Conservation (phyloP, 2,329 filamentous ascomycete species). For the Drechslera avenae region DNA sequence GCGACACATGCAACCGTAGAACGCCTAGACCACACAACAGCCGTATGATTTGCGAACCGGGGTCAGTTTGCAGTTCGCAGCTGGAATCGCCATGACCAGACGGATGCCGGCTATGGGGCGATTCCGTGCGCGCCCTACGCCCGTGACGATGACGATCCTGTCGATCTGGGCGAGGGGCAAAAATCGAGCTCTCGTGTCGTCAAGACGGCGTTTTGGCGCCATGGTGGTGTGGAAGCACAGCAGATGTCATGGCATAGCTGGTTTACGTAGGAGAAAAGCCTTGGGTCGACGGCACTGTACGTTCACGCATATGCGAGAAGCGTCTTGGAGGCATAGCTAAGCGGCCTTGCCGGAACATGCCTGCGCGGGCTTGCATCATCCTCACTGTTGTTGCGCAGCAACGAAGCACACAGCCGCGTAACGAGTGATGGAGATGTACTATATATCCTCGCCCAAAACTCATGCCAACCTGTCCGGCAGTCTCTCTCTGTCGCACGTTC, state of each 20-base stretch:
- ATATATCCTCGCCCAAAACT: background rate
- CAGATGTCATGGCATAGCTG: slow-evolving; percentile 12
- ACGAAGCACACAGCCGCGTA: slow-evolving; percentile 18
- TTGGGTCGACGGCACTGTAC: slow-evolving; percentile 6
- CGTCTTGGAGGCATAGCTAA: slow-evolving; percentile 7
- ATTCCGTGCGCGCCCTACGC: background rate
- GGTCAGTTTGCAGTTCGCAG: background rate
- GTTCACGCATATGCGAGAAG: slow-evolving; percentile 5
- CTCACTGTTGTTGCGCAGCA: slow-evolving; percentile 21
- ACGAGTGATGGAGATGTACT: slow-evolving; percentile 12
- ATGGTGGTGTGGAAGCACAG: slow-evolving; percentile 5
- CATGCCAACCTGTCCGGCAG: background rate
- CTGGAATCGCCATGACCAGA: no score
- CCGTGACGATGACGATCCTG: slow-evolving; percentile 20
- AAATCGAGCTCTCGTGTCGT: slow-evolving; percentile 4
- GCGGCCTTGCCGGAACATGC: slow-evolving; percentile 10
- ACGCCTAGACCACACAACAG: no score
- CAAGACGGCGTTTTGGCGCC: background rate
- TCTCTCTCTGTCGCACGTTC: background rate
- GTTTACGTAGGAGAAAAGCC: slow-evolving; percentile 11
- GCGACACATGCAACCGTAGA: no score
- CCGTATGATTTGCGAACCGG: slow-evolving; percentile 5
- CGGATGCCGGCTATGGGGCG: no score
- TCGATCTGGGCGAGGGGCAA: slow-evolving; percentile 13
- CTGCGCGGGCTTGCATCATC: slow-evolving; percentile 19